phyloP scores from a whole-genome alignment of 2,329 filamentous ascomycete genomes.

The Periconia macrospinosa region DNA sequence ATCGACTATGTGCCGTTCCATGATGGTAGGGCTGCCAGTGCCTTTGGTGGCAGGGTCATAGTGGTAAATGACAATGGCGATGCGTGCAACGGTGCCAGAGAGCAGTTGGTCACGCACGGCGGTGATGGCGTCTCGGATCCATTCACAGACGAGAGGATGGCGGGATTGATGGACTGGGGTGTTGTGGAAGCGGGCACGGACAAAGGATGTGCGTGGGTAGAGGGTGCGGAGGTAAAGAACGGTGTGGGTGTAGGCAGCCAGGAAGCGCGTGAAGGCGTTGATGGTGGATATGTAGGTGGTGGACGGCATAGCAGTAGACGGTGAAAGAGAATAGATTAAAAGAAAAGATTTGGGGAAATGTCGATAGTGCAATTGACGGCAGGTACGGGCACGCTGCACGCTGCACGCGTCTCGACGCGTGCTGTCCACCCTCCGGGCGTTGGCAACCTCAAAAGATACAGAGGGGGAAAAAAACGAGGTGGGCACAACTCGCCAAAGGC shows the following conservation, averaged over 20 bases:
- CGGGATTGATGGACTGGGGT: conserved; percentile 82
- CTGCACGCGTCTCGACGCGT: too few species aligned
- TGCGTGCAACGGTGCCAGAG: conserved; percentile 53
- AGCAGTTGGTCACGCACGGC: conserved; percentile 72
- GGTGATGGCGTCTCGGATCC: conserved; percentile 79
- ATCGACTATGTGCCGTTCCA: conserved; percentile 65
- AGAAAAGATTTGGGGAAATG: too few species aligned
- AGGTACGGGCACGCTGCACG: too few species aligned
- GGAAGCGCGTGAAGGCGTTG: conserved; percentile 73
- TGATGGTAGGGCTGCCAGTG: conserved; percentile 47
- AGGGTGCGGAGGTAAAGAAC: conserved; percentile 80
- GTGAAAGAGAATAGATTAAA: neutral
- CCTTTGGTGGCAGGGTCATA: conserved; percentile 30
- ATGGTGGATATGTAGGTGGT: conserved; percentile 55
- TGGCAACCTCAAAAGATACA: too few species aligned
- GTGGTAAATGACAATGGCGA: conserved; percentile 60
- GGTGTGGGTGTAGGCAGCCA: conserved; percentile 81
- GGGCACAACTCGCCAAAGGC: too few species aligned
- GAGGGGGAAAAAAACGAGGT: too few species aligned
- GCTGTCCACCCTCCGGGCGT: too few species aligned
- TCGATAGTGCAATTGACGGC: too few species aligned
- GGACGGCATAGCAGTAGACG: conserved; percentile 21
- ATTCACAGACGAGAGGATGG: conserved; percentile 81
- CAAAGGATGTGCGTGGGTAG: conserved; percentile 78
- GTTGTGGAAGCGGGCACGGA: conserved; percentile 79